These are phyloP conservation scores for Trichoderma asperelloides DNA, from an alignment of 495 filamentous ascomycete species.

Conservation along the genomic window DNA sequence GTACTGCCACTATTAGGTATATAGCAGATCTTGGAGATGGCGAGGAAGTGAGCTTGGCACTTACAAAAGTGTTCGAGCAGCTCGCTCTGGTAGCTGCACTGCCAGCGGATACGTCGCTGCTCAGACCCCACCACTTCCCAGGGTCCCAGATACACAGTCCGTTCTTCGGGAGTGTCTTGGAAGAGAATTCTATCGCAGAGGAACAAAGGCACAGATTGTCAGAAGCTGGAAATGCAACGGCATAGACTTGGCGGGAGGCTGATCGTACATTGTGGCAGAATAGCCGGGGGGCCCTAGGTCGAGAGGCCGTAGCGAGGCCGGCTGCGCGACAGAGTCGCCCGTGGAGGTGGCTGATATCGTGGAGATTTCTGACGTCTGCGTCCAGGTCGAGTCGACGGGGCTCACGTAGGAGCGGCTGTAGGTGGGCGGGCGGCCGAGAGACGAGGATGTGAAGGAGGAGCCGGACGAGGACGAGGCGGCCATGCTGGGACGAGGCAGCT, in stretches of 20 bases:
- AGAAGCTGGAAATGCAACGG: constrained; percentile 10
- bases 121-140: constrained; percentile 25
- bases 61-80: constrained; percentile 28
- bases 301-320: constrained; percentile 24
- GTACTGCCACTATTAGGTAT: too few species aligned
- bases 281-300: constrained; percentile 31
- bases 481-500: constrained; percentile 15
- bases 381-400: constrained; percentile 24
- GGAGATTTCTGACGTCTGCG: constrained; percentile 25
- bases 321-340: constrained; percentile 22
- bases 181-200: constrained; percentile 22
- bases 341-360: constrained; percentile 24
- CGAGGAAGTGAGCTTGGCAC: constrained; percentile 7
- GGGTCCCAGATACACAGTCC: constrained; percentile 28
- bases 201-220: constrained; percentile 7
- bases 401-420: constrained; percentile 20
- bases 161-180: constrained; percentile 23
- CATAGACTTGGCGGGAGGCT: neutral
- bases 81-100: constrained; percentile 28
- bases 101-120: constrained; percentile 25
- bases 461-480: constrained; percentile 24
- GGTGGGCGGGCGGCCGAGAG: constrained; percentile 20
- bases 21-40: too few species aligned
- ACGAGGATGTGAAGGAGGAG: constrained; percentile 28
- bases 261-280: constrained; percentile 28